A percentile compares a stretch with the other conserved stretches of the same genome.
These are phyloP conservation scores for Remersonia thermophila DNA, from an alignment of 2,329 filamentous ascomycete genomes.

Conservation along the genomic window DNA sequence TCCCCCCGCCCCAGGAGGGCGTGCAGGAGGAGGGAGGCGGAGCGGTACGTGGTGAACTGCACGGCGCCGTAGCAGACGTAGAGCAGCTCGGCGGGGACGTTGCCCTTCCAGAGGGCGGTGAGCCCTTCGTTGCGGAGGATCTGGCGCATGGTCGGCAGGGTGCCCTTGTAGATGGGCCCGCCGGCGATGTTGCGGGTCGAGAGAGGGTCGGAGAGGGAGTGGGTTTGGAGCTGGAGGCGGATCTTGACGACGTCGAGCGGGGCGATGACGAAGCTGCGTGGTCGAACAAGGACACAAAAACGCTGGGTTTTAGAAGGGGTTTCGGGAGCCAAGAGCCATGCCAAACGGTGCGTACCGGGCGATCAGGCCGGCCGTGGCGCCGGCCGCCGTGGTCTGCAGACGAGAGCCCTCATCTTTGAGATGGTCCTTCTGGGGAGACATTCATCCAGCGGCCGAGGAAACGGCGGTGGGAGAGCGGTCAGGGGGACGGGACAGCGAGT, in stretches of 20 bases:
- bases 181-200: slow-evolving; percentile 38
- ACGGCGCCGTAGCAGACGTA: slow-evolving; percentile 83
- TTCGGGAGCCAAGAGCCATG: too few species aligned
- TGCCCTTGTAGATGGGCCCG: slow-evolving; percentile 57
- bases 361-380: slow-evolving; percentile 64
- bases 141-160: slow-evolving; percentile 58
- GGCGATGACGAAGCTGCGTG: slow-evolving; percentile 76
- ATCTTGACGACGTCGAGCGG: slow-evolving; percentile 98
- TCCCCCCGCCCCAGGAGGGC: slow-evolving; percentile 22
- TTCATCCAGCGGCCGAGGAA: slow-evolving; percentile 24
- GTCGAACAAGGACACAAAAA: too few species aligned
- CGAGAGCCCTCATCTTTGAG: slow-evolving; percentile 51
- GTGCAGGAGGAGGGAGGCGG: slow-evolving; percentile 55
- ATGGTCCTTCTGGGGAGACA: slow-evolving; percentile 31
- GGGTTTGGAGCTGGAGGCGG: slow-evolving; percentile 82
- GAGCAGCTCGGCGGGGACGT: slow-evolving; percentile 86
- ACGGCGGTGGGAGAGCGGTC: too few species aligned
- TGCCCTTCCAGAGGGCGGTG: slow-evolving; percentile 90
- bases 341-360: slow-evolving; percentile 62
- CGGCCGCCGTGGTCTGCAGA: slow-evolving; percentile 43
- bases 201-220: slow-evolving; percentile 66
- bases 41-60: slow-evolving; percentile 84
- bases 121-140: slow-evolving; percentile 76
- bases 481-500: too few species aligned
- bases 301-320: background rate